These are phyloP conservation scores for Acacia acuminata DNA, from an alignment of 306 rosid species.

Conservation along the genomic window DNA sequence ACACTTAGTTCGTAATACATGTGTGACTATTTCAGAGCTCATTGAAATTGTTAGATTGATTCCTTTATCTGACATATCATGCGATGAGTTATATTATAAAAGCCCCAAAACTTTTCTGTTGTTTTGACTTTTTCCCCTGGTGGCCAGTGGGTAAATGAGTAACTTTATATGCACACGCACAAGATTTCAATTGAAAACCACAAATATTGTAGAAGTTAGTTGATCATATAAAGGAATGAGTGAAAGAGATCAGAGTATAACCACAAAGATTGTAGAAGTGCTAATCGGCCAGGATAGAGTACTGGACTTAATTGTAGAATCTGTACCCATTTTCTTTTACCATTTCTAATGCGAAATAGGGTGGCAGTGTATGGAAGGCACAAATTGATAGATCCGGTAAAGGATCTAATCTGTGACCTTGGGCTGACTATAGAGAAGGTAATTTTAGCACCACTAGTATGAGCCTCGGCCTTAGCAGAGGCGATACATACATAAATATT, in stretches of 20 bases:
- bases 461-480: background rate
- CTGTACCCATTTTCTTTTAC: background rate
- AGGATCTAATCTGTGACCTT: background rate
- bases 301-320: background rate
- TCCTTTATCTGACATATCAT: background rate
- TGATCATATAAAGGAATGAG: background rate
- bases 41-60: background rate
- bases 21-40: background rate
- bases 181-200: background rate
- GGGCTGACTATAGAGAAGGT: background rate
- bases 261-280: background rate
- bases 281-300: background rate
- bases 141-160: background rate
- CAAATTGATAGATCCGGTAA: background rate
- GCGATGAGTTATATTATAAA: background rate
- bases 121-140: background rate
- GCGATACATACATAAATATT: background rate
- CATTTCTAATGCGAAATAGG: background rate
- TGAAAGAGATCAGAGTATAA: constrained; percentile 2
- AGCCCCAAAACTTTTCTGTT: background rate
- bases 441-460: background rate
- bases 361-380: background rate
- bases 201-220: background rate
- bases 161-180: background rate
- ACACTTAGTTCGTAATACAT: background rate